phyloP scores from a whole-genome alignment of 2,329 filamentous ascomycete species.

The Aspergillus fumigatiaffinis region DNA sequence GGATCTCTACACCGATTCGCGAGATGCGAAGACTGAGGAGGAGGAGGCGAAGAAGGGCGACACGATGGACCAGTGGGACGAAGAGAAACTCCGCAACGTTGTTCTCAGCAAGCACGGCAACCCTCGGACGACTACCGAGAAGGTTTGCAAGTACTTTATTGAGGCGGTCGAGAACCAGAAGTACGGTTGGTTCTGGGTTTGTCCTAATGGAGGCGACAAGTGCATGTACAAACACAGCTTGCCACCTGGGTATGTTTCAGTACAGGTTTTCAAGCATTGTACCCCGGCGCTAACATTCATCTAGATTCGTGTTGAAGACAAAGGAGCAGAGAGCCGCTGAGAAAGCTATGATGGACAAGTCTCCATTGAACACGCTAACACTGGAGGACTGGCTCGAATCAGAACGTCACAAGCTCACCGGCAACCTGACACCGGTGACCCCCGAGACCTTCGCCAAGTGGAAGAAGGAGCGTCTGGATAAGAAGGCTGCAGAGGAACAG shows the following conservation, averaged over 20 bases:
- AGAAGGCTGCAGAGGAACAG: constrained; percentile 93
- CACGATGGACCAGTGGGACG: constrained; percentile 95
- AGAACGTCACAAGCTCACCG: constrained; percentile 91
- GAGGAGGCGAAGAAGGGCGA: constrained; percentile 76
- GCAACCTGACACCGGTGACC: constrained; percentile 87
- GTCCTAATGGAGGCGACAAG: constrained; percentile 92
- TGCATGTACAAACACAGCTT: constrained; percentile 98
- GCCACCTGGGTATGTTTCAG: constrained; percentile 74
- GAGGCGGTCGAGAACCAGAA: constrained; percentile 96
- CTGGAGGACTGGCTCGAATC: constrained; percentile 97
- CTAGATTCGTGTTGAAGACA: constrained; percentile 91
- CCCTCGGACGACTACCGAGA: constrained; percentile 90
- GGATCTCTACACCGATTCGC: constrained; percentile 81
- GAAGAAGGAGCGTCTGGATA: constrained; percentile 91
- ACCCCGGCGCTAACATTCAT: constrained; percentile 11
- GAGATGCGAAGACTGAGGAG: constrained; percentile 64
- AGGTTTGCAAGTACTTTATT: constrained; percentile 99
- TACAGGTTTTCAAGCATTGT: not conserved
- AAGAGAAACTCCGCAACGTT: constrained; percentile 87
- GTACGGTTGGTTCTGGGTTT: constrained; percentile 99
- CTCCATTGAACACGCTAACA: constrained; percentile 86
- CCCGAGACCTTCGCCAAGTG: constrained; percentile 90
- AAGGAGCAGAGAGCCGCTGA: constrained; percentile 94
- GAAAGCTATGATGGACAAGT: constrained; percentile 94
- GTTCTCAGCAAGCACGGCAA: constrained; percentile 97